phyloP scores from a whole-genome alignment of 164 flowering plant genomes.

The Taxillus chinensis region DNA sequence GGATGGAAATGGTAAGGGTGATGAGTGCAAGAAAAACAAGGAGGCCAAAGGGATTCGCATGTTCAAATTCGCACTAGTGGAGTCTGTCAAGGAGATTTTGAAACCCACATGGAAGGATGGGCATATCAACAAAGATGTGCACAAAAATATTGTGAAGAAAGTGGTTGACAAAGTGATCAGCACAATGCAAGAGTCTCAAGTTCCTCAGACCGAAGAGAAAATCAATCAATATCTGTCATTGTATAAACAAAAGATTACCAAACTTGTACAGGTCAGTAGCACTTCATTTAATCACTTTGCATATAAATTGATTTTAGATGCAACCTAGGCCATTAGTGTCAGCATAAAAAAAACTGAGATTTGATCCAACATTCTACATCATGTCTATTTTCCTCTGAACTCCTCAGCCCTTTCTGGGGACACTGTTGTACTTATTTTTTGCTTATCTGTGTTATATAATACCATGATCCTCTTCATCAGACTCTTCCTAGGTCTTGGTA shows the following conservation, averaged over 20 bases:
- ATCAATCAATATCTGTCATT: conserved; percentile 63
- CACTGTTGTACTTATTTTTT: no score
- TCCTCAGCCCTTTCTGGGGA: no score
- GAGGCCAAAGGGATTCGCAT: conserved; percentile 2
- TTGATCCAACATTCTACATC: no score
- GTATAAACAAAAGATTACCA: conserved; percentile 64
- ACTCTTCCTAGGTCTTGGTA: no score
- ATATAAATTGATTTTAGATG: background rate
- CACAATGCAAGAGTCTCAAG: conserved; percentile 39
- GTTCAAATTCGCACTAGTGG: conserved; percentile 2
- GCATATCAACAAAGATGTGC: conserved; percentile 70
- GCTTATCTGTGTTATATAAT: no score
- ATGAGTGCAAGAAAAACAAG: conserved; percentile 16
- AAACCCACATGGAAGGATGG: conserved; percentile 91
- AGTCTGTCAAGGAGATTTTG: background rate
- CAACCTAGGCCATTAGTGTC: no score
- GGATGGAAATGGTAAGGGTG: conserved; percentile 15
- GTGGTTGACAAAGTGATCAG: conserved; percentile 75
- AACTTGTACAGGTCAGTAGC: conserved; percentile 71
- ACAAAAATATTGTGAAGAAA: conserved; percentile 84
- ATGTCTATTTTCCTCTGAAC: no score
- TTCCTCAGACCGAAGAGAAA: conserved; percentile 76
- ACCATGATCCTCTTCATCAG: no score
- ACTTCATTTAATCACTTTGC: background rate
- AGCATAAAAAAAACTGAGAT: no score